Evolutionary conservation across 1,284 basidiomycete genomes (phyloP), one percentile per base, ranked within the genome.

Genomic region (Sanghuangporus weigelae): DNA sequence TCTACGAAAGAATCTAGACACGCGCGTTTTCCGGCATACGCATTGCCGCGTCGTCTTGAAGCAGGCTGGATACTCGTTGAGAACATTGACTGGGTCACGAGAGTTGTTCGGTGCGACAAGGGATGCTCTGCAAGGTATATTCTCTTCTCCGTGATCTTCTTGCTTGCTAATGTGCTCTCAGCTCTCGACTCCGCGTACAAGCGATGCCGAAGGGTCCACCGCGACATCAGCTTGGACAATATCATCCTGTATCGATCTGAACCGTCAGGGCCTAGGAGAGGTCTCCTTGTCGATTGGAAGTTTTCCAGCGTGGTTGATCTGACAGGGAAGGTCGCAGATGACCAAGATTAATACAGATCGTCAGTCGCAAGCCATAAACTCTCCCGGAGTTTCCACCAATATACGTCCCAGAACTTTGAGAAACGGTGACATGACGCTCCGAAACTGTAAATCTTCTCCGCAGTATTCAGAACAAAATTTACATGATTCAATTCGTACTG

Each of bases 251-350:
- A n/a, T n/a, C 14, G 54, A 19, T 5, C 16, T n/a, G 21, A 36
- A 40, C 67, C 74, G 16, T 57, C 61, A 1, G 31, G 42, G 0
- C 57, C 67, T 1, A 66, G 68, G 10, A 16, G 48, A 0, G 74
- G 75, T 1, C 54, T 76, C 10, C 66, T 78, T 40, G 75, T 70
- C 40, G 74, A 78, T 58, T 77, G 75, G 76, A 73, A 77, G 35
- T 39, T 75, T 5, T 69, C 70, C 0, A 69, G 67, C 31, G 40
- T 55, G 5, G 44, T 58, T 7, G 36, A 38, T 1, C 23, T 26
- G 23, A 26, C 23, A 26, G 23, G 23, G 23, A 26, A 26, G 23
- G 23, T 26, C 23, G 23, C 23, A 26, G 23, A 26, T 26, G 23
- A n/a, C n/a, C n/a, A n/a, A n/a, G n/a, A n/a, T n/a, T n/a, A n/a